Evolutionary conservation across 2,329 filamentous ascomycete genomes (phyloP), one percentile per base, ranked within the genome.

Genomic region (Cordyceps javanica): DNA sequence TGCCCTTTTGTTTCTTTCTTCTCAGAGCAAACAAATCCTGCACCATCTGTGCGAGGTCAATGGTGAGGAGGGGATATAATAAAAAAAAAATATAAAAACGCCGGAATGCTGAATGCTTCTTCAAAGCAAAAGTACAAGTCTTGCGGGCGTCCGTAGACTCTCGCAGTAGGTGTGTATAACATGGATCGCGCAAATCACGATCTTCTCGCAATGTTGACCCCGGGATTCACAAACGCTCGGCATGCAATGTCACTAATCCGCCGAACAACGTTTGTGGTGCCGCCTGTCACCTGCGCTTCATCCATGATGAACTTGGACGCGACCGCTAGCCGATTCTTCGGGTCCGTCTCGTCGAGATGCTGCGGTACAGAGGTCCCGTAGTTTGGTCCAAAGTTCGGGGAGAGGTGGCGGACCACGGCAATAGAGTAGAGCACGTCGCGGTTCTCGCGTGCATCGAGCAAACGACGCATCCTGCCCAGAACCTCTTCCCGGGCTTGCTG

Each of bases 401-500:
- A 86, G 51, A 91, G 78, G 61, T 92, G 85, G 26, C 91, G 85
- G 16, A 89, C 85, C 57, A 96, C 83, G 9, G 89, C 90, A 62
- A 96, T 87, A 0, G 90, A 94, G 72, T 96, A 96, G 58, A 97
- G 82, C 19, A 96, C 87, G 69, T 97, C 91, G 55, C 92, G 85
- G 66, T 93, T 94, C 73, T 97, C 92, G 25, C 87, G 82, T 49
- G 88, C 88, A 63, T 91, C 88, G 13, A 96, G 79, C 23, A 93
- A 78, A 57, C 80, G 80, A 32, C 90, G 85, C 70, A 91, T 82
- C 53, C 80, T 79, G 5, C 72, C 72, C 30, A 96, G 75, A 1
- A 83, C 81, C 26, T 85, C 80, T 55, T 91, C 87, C 36, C 90
- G 82, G 55, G 77, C 64, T 79, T 83, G 59, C 73, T 75, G 59